Evolutionary conservation across 2,329 filamentous ascomycete species (phyloP), one percentile per base, ranked within the genome.

Genomic region (Emergomyces africanus): DNA sequence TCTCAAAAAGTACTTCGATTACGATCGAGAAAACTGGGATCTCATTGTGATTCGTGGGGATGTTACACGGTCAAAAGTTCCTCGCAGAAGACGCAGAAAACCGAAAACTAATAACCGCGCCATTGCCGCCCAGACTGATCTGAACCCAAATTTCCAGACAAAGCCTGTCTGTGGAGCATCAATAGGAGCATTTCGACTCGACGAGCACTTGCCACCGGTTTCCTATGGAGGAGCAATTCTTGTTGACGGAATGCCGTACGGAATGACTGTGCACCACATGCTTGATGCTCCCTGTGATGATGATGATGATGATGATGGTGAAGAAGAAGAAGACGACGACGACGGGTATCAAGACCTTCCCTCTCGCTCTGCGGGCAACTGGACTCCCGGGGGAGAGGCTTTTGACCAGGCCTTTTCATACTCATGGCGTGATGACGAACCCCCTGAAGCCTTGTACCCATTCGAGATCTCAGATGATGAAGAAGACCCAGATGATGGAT

Each of bases 191-290:
- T 96, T 89, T 78, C 85, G 89, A 56, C 87, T 88, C 60, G 84
- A 90, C 64, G 85, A 88, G 50, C 92, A 96, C 68, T 78, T 96
- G 2, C 90, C 91, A 5, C 90, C 92, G 1, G 92, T 95, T 2
- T 95, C 90, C 37, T 90, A 95, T 65, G 92, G 92, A 14, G 92
- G 92, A 9, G 80, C 96, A 3, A 84, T 97, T 46, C 76, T 94
- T 37, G 84, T 97, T 1, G 90, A 97, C 68, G 84, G 88, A 59
- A 85, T 87, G 70, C 83, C 89, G 0, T 94, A 90, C 67, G 92
- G 92, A 14, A 94, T 97, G 89, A 96, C 90, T 25, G 92, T 97
- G 0, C 92, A 97, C 68, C 92, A 97, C 71, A 92, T 97, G 84
- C 82, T 97, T 2, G 92, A 96, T 66, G 74, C 77, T 14, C 77